These are phyloP conservation scores for Xylaria cubensis DNA, from an alignment of 495 filamentous ascomycete species.

Conservation along the genomic window DNA sequence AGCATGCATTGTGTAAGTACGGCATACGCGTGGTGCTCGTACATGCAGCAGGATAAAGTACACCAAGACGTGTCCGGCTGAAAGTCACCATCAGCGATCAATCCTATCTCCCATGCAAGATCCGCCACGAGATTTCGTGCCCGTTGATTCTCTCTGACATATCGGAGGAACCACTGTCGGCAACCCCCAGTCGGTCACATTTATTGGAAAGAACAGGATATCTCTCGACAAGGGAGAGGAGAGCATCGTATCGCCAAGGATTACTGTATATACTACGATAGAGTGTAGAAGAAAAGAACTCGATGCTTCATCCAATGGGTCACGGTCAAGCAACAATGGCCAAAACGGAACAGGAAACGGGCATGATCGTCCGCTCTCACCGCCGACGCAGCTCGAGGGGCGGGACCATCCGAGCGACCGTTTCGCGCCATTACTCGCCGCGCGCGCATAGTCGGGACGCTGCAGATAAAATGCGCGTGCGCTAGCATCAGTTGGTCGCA, in stretches of 20 bases:
- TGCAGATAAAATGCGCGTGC: slow-evolving; percentile 12
- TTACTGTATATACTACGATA: background rate
- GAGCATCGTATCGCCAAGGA: background rate
- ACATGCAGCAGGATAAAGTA: slow-evolving; percentile 21
- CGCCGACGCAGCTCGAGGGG: slow-evolving; percentile 7
- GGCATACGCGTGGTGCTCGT: slow-evolving; percentile 13
- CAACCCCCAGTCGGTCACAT: background rate
- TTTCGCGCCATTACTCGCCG: slow-evolving; percentile 21
- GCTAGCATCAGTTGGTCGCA: slow-evolving; percentile 3
- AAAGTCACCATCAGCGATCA: slow-evolving; percentile 10
- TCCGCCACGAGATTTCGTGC: slow-evolving; percentile 28
- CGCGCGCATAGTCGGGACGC: slow-evolving; percentile 24
- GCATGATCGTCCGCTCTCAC: slow-evolving; percentile 14
- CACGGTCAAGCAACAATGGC: too few species aligned
- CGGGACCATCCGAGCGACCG: slow-evolving; percentile 25
- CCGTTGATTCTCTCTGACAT: background rate
- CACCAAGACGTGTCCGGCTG: slow-evolving; percentile 16
- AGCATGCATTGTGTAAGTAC: slow-evolving; percentile 1
- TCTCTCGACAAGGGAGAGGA: background rate
- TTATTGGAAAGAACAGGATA: background rate
- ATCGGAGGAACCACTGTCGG: background rate
- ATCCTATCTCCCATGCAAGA: slow-evolving; percentile 25
- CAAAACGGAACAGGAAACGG: slow-evolving; percentile 10
- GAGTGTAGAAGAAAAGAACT: background rate
- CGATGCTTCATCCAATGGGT: background rate